Evolutionary conservation across 1,284 basidiomycete genomes (phyloP).

Genomic region (Cryptococcus jaspeensis): DNA sequence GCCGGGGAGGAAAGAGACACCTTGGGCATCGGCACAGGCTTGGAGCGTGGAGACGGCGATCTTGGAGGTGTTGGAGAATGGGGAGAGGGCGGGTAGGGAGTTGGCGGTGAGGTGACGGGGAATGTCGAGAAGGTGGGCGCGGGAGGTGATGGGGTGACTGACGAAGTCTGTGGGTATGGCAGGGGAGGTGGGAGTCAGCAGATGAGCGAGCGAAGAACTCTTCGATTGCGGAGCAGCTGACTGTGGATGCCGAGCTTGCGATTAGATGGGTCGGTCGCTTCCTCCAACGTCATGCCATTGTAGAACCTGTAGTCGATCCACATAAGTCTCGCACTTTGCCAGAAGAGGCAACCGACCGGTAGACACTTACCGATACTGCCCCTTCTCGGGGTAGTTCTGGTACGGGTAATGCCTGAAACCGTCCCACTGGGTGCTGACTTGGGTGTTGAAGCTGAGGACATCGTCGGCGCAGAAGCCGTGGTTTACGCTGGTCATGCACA

Average conservation of each 20-base stretch:
- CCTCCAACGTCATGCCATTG: conserved; percentile 17
- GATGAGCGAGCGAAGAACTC: too few relatives aligned
- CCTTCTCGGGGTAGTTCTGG: conserved; percentile 26
- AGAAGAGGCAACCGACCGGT: not conserved
- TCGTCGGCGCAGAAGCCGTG: conserved; percentile 36
- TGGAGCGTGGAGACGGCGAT: conserved; percentile 34
- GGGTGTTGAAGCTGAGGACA: conserved; percentile 47
- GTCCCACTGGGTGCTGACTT: conserved; percentile 52
- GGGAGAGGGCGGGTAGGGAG: conserved; percentile 40
- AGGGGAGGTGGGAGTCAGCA: not conserved
- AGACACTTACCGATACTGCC: conserved; percentile 22
- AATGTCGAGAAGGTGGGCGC: conserved; percentile 52
- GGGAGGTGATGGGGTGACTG: conserved; percentile 48
- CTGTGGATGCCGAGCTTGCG: conserved; percentile 26
- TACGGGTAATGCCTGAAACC: conserved; percentile 48
- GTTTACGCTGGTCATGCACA: conserved; percentile 14
- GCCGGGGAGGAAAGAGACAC: conserved; percentile 35
- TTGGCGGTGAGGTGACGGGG: conserved; percentile 37
- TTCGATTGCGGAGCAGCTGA: conserved; percentile 8
- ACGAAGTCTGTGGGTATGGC: conserved; percentile 33
- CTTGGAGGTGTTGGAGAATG: conserved; percentile 32
- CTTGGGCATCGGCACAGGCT: conserved; percentile 28
- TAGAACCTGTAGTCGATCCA: conserved; percentile 21
- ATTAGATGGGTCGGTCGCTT: conserved; percentile 17
- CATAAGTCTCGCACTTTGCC: conserved; percentile 32